Evolutionary conservation across 1,284 basidiomycete species (phyloP), one percentile per base, ranked within the genome.

Genomic region (Crucibulum cyathiforme): DNA sequence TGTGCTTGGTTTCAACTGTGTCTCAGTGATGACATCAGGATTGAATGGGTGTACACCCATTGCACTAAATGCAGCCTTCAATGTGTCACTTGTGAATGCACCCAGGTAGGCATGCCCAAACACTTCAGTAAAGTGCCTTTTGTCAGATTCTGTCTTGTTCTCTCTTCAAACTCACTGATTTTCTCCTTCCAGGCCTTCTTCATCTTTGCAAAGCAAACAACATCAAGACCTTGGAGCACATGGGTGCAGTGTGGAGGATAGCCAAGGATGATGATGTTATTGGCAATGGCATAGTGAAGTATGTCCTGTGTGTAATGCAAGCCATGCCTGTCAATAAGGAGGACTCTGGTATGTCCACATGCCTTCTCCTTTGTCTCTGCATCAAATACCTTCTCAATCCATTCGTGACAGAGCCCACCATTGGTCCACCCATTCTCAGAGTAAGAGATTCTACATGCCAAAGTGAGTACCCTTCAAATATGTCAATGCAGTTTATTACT

Each of bases 181-280:
- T 56, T 63, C 13, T 51, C 38, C 52, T 62, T 60, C 57, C 59
- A 65, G 43, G 59, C n/a, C n/a, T n/a, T n/a, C n/a, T n/a, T n/a
- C n/a, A 66, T 63, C 54, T 57, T 61, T 43, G 65, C 70, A 63
- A 80, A 80, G 61, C 74, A 77, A 0, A 76, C 72, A n/a, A 80
- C 72, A 63, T n/a, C n/a, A n/a, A n/a, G n/a, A n/a, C n/a, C n/a
- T 63, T 80, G 77, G 2, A 77, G 63, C 7, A 70, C 70, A 67
- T 80, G 76, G 3, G 73, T 80, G 54, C 71, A 77, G 60, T 81
- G 79, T 5, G 78, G 71, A 50, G 77, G 79, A 54, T 80, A 81
- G 1, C 70, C 69, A 8, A 80, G 60, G 31, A 81, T 58, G 10
- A 66, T 59, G 58, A 82, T 79, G 37, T 77, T 74, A 57, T 74